A percentile compares a stretch with the other conserved stretches of the same genome.
These are phyloP conservation scores for Mycena filopes DNA, from an alignment of 768 basidiomycete species.

Conservation along the genomic window DNA sequence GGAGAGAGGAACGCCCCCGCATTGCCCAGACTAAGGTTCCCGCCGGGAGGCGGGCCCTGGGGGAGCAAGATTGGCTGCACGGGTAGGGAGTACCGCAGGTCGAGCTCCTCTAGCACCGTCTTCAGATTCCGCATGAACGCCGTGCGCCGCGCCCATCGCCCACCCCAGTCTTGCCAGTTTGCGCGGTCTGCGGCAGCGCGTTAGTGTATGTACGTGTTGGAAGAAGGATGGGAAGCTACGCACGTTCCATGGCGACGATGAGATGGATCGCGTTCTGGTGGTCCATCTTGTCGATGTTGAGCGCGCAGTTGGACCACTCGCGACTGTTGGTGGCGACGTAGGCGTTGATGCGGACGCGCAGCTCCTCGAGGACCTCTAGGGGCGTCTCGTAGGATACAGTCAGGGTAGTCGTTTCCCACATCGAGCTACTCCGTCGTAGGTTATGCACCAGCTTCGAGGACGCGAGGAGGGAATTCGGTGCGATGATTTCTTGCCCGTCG, in stretches of 20 bases:
- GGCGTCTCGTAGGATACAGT: slow-evolving; percentile 77
- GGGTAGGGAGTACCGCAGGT: slow-evolving; percentile 76
- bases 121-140: slow-evolving; percentile 82
- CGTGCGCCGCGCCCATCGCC: slow-evolving; percentile 78
- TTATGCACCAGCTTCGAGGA: slow-evolving; percentile 83
- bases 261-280: slow-evolving; percentile 78
- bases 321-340: slow-evolving; percentile 74
- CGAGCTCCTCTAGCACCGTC: slow-evolving; percentile 76
- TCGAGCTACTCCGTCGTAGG: slow-evolving; percentile 77
- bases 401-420: slow-evolving; percentile 80
- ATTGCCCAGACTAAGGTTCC: slow-evolving; percentile 37
- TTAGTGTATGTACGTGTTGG: background rate
- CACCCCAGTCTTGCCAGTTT: slow-evolving; percentile 92
- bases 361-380: slow-evolving; percentile 74
- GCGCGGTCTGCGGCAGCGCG: slow-evolving; percentile 62
- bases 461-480: slow-evolving; percentile 79
- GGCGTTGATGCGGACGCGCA: slow-evolving; percentile 64
- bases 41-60: slow-evolving; percentile 33
- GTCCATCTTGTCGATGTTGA: slow-evolving; percentile 86
- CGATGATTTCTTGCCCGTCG: slow-evolving; percentile 83
- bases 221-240: slow-evolving; percentile 39
- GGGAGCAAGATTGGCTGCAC: slow-evolving; percentile 76
- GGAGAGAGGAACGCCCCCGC: slow-evolving; percentile 39
- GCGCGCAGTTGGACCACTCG: slow-evolving; percentile 73
- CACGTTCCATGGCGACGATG: slow-evolving; percentile 77